These are phyloP conservation scores for Boletus reticulatus DNA, from an alignment of 768 basidiomycete genomes.

Conservation along the genomic window DNA sequence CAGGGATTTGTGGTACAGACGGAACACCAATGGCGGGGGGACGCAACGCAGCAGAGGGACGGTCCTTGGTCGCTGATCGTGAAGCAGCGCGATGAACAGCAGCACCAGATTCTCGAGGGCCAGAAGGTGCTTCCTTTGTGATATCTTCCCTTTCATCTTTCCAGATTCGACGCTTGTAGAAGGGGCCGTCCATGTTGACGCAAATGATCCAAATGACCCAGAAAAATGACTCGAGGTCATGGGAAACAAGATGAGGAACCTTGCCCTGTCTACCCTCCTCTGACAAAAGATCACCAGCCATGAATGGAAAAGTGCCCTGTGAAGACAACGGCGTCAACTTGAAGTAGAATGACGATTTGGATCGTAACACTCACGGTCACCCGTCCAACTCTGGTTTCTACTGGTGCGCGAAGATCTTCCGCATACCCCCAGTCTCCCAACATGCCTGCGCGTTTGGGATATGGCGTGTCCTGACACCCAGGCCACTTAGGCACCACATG, in stretches of 20 bases:
- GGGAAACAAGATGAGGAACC: background rate
- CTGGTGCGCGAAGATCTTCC: background rate
- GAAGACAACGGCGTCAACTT: background rate
- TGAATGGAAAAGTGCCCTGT: background rate
- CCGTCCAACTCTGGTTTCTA: background rate
- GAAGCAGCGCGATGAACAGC: background rate
- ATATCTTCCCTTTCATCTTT: background rate
- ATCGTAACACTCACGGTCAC: background rate
- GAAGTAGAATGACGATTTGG: too few species aligned
- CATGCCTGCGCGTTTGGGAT: background rate
- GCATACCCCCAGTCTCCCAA: background rate
- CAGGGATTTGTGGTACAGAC: too few species aligned
- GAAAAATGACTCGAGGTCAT: background rate
- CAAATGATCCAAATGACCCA: background rate
- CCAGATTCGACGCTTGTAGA: background rate
- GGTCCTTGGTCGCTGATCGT: too few species aligned
- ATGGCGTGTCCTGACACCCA: background rate
- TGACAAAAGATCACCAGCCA: background rate
- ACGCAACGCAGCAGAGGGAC: too few species aligned
- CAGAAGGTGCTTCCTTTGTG: background rate
- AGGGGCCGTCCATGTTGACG: background rate
- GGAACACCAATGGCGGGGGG: too few species aligned
- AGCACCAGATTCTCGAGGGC: background rate
- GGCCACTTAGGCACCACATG: background rate
- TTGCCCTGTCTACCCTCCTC: background rate